Evolutionary conservation across 805 yeast species (phyloP).

Genomic region (Yarrowia sp.): DNA sequence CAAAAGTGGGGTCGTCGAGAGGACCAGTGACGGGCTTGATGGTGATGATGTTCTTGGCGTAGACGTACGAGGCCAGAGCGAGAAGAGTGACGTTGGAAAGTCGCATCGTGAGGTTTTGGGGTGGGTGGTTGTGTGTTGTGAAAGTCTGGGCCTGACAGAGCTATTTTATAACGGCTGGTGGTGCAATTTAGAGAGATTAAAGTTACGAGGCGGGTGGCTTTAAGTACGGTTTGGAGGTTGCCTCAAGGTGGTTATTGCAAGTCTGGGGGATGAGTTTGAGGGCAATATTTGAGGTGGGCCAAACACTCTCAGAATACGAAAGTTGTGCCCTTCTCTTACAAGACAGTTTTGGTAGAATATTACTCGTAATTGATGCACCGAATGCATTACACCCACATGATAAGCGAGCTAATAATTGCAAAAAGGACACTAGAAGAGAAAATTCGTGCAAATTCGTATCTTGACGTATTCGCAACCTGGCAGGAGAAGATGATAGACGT

Average conservation of each 20-base stretch:
- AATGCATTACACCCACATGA: constrained; percentile 1
- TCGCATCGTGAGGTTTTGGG: not conserved
- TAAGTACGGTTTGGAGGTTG: no score
- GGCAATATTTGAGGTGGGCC: no score
- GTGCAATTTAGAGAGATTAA: constrained; percentile 6
- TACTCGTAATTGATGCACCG: not conserved
- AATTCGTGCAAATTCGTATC: not conserved
- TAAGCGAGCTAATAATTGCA: not conserved
- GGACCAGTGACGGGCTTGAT: constrained; percentile 13
- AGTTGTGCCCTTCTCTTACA: no score
- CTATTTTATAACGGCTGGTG: not conserved
- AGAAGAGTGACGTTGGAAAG: not conserved
- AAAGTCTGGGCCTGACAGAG: not conserved
- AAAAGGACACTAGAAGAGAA: not conserved
- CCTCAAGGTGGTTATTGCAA: no score
- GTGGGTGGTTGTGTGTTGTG: not conserved
- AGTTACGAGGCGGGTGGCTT: not conserved
- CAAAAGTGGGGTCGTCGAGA: constrained; percentile 1
- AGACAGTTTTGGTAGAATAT: no score
- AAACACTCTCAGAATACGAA: no score
- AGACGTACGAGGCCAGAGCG: constrained; percentile 3
- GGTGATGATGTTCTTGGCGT: constrained; percentile 13
- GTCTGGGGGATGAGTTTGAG: no score
- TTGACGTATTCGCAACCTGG: no score
- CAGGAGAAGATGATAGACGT: no score